Percentiles rank a stretch among this genome's conserved stretches.
These are phyloP conservation scores for Phaeotremella fagi DNA, from an alignment of 768 basidiomycete genomes.

Conservation along the genomic window DNA sequence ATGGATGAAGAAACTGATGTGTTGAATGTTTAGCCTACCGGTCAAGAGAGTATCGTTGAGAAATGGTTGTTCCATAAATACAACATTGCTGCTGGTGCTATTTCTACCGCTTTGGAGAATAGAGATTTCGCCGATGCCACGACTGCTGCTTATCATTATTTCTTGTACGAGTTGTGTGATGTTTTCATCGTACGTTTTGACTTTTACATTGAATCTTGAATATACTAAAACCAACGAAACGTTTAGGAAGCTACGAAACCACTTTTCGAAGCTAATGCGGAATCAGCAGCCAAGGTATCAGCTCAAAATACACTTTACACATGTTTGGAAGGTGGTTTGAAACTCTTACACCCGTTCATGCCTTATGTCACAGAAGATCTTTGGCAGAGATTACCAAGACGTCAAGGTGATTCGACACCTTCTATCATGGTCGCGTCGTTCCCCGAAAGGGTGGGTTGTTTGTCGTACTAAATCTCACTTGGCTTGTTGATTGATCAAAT, in stretches of 20 bases:
- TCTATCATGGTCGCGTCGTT: constrained; percentile 87
- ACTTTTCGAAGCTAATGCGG: constrained; percentile 75
- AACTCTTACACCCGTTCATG: constrained; percentile 95
- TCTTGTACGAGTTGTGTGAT: constrained; percentile 98
- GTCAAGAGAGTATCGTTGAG: constrained; percentile 86
- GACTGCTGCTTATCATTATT: constrained; percentile 79
- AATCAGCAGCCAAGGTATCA: constrained; percentile 60
- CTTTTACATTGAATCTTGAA: background rate
- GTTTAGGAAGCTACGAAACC: constrained; percentile 95
- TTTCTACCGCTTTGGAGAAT: constrained; percentile 68
- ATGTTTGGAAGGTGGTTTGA: constrained; percentile 83
- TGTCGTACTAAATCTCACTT: background rate
- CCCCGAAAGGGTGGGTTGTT: constrained; percentile 65
- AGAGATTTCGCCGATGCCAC: constrained; percentile 95
- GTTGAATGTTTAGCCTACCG: constrained; percentile 61
- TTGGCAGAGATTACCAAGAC: constrained; percentile 90
- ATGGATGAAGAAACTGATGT: constrained; percentile 1
- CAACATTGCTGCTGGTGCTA: constrained; percentile 69
- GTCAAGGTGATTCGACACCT: constrained; percentile 71
- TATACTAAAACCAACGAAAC: constrained; percentile 1
- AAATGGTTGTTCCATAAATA: constrained; percentile 93
- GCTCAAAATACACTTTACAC: constrained; percentile 95
- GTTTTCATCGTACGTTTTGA: constrained; percentile 78
- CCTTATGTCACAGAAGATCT: constrained; percentile 97
- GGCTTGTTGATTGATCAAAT: background rate